Base-by-base conservation (phyloP, 2,329 filamentous ascomycete genomes). In the Metarhizium brunneum region DNA sequence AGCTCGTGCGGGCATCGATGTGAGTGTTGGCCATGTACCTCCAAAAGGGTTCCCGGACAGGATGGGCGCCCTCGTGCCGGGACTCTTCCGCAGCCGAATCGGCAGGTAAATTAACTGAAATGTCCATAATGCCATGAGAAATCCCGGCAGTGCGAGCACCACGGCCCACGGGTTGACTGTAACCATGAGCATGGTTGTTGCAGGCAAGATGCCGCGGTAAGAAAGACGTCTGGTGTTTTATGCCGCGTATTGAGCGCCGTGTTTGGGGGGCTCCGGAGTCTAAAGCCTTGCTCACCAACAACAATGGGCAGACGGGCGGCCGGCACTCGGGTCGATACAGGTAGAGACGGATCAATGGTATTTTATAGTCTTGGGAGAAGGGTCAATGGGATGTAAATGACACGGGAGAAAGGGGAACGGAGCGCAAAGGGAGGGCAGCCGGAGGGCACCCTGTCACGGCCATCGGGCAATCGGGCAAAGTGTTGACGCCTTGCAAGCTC, bases 1-100 rank as follows among this genome's bases (percentile, higher is more conserved):
- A 42, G 40, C 13, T 8, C 4, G 14, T 5, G 40, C 14, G 14
- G n/a, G 40, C 40, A 42, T 42, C 6, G 40, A 16, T 16, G 40
- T 16, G 14, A 16, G 40, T 40, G 35, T 11, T 16, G 25, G 30
- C 7, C 8, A 25, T 54, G 25, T 43, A 59, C 57, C 57, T 35
- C 38, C 45, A 35, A 60, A 54, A 1, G 57, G 57, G 43, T 57
- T 60, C 49, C 32, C 53, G 29, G 53, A 48, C 11, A 60, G 25
- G 25, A 51, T 4, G 1, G 58, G 57, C 16, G 55, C 58, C 49
- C 32, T 53, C 47, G 59, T 54, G 42, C 57, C 58, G 3, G 54
- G 47, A 40, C 49, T 58, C 43, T 47, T 55, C 2, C 56, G 38
- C 53, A 60, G 52, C 13, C 53, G 56, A 29, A 57, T 43, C 43